Conservation (phyloP, 768 basidiomycete species). For the Podaxis rugospora region DNA sequence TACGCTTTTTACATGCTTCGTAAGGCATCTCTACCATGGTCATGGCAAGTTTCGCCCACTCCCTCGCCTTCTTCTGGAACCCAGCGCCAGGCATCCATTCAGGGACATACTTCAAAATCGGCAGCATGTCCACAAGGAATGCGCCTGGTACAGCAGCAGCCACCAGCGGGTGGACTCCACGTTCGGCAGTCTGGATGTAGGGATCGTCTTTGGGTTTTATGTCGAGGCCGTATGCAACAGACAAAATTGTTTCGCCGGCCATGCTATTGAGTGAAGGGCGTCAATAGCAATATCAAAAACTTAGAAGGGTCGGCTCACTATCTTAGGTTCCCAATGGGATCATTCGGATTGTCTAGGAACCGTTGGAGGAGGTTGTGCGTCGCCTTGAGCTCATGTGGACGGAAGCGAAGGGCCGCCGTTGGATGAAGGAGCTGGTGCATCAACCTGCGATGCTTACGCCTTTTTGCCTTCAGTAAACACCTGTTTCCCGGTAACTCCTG, state of each 20-base stretch:
- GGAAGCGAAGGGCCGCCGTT: slow-evolving; percentile 20
- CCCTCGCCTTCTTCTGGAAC: slow-evolving; percentile 33
- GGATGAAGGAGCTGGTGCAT: slow-evolving; percentile 29
- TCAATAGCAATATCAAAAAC: background rate
- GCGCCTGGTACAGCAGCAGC: slow-evolving; percentile 23
- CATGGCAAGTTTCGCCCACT: slow-evolving; percentile 30
- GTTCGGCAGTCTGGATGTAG: slow-evolving; percentile 23
- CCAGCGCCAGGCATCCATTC: slow-evolving; percentile 28
- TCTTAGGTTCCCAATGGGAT: slow-evolving; percentile 3
- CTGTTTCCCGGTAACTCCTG: no score
- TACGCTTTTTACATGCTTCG: slow-evolving; percentile 20
- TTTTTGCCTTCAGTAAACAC: slow-evolving; percentile 5
- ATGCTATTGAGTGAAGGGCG: slow-evolving; percentile 19
- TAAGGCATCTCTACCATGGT: slow-evolving; percentile 33
- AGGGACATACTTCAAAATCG: slow-evolving; percentile 24
- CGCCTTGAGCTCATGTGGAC: slow-evolving; percentile 20
- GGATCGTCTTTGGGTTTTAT: slow-evolving; percentile 27
- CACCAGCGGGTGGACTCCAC: slow-evolving; percentile 16
- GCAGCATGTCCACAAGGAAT: slow-evolving; percentile 27
- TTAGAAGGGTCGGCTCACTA: background rate
- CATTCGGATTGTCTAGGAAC: slow-evolving; percentile 21
- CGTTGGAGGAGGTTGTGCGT: slow-evolving; percentile 24
- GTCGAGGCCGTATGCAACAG: slow-evolving; percentile 31
- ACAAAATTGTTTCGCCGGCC: slow-evolving; percentile 28
- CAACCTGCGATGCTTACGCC: slow-evolving; percentile 28